These are phyloP conservation scores for Austroboletus festivus DNA, from an alignment of 768 basidiomycete genomes.

Conservation along the genomic window DNA sequence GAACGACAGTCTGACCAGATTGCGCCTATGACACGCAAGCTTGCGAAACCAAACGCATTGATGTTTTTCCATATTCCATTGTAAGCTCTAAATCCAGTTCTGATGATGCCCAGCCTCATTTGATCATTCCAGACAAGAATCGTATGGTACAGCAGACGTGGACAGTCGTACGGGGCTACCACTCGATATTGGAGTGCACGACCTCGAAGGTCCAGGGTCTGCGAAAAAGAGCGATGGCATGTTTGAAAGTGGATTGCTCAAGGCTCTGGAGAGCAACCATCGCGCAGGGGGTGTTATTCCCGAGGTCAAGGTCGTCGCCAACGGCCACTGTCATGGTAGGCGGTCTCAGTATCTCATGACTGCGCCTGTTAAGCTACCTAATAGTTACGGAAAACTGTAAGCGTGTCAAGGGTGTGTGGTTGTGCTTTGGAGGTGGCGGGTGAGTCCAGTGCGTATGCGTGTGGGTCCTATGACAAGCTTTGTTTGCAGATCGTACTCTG, in stretches of 20 bases:
- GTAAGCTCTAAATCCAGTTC: constrained; percentile 40
- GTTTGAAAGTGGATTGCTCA: constrained; percentile 76
- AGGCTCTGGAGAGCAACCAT: constrained; percentile 69
- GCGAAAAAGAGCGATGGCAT: constrained; percentile 77
- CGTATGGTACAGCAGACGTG: constrained; percentile 66
- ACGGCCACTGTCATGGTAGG: constrained; percentile 88
- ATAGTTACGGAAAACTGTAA: constrained; percentile 86
- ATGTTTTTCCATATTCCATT: constrained; percentile 99
- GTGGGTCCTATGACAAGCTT: neutral
- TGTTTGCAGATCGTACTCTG: constrained; percentile 65
- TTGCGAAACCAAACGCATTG: constrained; percentile 92
- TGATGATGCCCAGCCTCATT: neutral
- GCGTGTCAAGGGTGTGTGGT: constrained; percentile 83
- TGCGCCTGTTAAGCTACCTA: constrained; percentile 12
- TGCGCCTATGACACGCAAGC: constrained; percentile 47
- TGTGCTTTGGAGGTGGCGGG: constrained; percentile 88
- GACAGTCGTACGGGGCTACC: constrained; percentile 55
- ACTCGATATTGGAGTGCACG: constrained; percentile 68
- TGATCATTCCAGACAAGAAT: constrained; percentile 54
- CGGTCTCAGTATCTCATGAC: neutral
- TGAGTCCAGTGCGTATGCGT: constrained; percentile 32
- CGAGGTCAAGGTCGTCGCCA: constrained; percentile 85
- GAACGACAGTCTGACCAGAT: constrained; percentile 58
- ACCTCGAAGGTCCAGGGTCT: constrained; percentile 56
- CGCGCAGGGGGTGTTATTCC: constrained; percentile 42